Base-by-base conservation (phyloP, 2,329 filamentous ascomycete genomes). In the Sphaerulina vaccinii region DNA sequence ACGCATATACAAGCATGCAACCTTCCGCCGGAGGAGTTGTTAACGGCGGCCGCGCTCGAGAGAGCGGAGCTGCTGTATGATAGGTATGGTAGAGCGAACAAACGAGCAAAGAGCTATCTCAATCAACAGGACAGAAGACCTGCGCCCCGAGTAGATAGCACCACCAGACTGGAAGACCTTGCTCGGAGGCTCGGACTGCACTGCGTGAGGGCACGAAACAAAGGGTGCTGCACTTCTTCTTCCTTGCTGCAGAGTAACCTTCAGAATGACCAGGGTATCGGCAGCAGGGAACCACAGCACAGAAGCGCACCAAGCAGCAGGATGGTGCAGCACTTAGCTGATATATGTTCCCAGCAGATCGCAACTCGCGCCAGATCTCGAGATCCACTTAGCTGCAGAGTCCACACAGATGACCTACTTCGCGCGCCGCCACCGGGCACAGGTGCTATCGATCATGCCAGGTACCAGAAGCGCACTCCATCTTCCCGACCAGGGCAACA, bases 231-330 rank as follows among this genome's bases (percentile, higher is more conserved):
- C 50, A 55, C 55, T 52, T 62, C 62, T 63, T 62, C 65, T 66
- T 63, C 63, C 62, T 66, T 63, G 62, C 64, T 64, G 65, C 63
- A 58, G 63, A 62, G 65, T 66, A 66, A 66, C 64, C 60, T 52
- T 41, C 47, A 40, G n/a, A 39, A 29, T 22, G 55, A 58, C 55
- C 51, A 45, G 59, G 55, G 45, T 44, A 35, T 41, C 39, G 49
- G 48, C 56, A 41, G 47, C 47, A 56, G 47, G n/a, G n/a, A 53
- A 45, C 44, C 53, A 56, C 44, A 49, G 53, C 43, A 56, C 49
- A 38, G 46, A 38, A 55, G 40, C 47, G 32, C 55, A 58, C 49
- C 49, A 44, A 49, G 53, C 37, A 47, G 49, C 49, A 38, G 43
- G 41, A 47, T 24, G 48, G 39, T 43, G 49, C 49, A 51, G 51